Evolutionary conservation across 140 eudicot species (phyloP).

Genomic region (Flaveria floridana): DNA sequence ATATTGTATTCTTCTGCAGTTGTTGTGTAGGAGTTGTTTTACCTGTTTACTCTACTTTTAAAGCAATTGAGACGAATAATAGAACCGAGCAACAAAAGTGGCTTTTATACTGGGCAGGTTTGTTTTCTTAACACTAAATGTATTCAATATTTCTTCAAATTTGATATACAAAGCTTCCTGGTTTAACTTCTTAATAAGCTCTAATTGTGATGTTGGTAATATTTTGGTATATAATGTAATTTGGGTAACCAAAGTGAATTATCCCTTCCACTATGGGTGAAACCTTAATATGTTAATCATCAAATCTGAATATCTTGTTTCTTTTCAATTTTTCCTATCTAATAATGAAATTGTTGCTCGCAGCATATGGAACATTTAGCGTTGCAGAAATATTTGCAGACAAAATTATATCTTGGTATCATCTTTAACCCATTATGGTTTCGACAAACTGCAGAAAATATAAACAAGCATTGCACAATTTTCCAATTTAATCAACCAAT

Average conservation of each 20-base stretch:
- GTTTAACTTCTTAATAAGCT: not conserved
- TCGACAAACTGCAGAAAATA: not conserved
- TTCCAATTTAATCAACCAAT: not conserved
- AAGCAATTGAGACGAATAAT: constrained; percentile 73
- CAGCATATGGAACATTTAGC: constrained; percentile 95
- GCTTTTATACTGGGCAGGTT: constrained; percentile 98
- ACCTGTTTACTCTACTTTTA: constrained; percentile 91
- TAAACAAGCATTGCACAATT: not conserved
- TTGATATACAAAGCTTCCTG: not conserved
- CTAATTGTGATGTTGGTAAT: not conserved
- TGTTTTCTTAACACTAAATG: constrained; percentile 5
- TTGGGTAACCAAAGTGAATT: not conserved
- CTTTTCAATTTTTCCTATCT: not conserved
- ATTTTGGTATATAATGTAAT: not conserved
- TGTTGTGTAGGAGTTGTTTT: constrained; percentile 77
- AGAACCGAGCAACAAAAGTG: constrained; percentile 65
- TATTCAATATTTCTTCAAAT: not conserved
- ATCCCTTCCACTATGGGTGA: not conserved
- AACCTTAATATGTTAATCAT: not conserved
- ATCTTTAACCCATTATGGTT: constrained; percentile 15
- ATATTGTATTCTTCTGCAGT: constrained; percentile 44
- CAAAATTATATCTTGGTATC: constrained; percentile 72
- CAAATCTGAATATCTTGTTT: not conserved
- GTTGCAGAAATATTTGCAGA: constrained; percentile 73
- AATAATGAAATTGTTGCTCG: constrained; percentile 18